Percentiles rank a stretch among this genome's conserved stretches.
These are phyloP conservation scores for Botrytis porri DNA, from an alignment of 2,329 filamentous ascomycete species.

Conservation along the genomic window DNA sequence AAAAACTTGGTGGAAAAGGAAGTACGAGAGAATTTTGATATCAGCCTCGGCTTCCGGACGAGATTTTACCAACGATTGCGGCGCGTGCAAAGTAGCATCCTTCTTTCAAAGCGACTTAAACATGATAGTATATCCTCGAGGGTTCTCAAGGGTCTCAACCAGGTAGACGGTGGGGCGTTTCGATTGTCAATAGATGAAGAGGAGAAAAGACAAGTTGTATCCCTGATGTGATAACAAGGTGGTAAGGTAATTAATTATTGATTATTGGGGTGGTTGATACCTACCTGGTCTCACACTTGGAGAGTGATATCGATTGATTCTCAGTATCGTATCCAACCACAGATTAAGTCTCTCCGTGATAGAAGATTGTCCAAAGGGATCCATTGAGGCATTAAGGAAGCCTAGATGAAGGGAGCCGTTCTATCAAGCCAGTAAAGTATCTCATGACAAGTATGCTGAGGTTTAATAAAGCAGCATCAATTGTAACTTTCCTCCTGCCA, in stretches of 20 bases:
- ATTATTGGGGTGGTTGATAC: background rate
- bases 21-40: background rate
- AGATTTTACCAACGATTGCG: background rate
- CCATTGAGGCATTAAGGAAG: background rate
- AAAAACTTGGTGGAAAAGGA: background rate
- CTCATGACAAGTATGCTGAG: too few species aligned
- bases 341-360: background rate
- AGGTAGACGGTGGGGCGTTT: background rate
- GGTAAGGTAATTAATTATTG: too few species aligned
- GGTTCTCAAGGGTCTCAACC: background rate
- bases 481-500: background rate
- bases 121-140: background rate
- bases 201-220: background rate
- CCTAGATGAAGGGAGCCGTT: background rate
- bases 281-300: background rate
- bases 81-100: background rate
- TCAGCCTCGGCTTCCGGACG: conserved; percentile 1
- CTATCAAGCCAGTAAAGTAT: background rate
- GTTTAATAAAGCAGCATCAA: background rate
- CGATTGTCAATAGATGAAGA: background rate
- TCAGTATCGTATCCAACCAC: background rate
- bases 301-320: background rate
- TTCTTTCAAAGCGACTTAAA: background rate
- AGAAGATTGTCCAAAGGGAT: too few species aligned
- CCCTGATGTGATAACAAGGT: background rate